Percentiles rank a stretch among this genome's conserved stretches.
Conservation (phyloP, 108 stramenopile genomes). For the Schizochytrium sp. region DNA sequence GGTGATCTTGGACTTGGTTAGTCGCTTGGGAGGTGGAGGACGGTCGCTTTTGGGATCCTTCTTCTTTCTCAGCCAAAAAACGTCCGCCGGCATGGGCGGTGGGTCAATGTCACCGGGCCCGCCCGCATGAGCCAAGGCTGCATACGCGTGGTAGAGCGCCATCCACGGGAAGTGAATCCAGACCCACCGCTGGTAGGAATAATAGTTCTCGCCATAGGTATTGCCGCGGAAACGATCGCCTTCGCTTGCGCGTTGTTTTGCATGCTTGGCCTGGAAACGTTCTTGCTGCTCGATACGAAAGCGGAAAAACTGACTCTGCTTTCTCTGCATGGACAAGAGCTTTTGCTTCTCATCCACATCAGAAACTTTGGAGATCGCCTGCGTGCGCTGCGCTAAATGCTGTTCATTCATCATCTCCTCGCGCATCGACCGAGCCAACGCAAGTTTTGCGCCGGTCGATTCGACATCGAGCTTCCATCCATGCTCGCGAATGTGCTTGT, state of each 20-base stretch:
- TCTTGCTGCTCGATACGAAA: background rate
- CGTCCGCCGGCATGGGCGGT: background rate
- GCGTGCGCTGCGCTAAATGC: background rate
- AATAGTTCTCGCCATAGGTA: background rate
- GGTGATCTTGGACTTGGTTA: background rate
- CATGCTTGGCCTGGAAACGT: background rate
- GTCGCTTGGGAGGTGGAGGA: background rate
- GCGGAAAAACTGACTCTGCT: background rate
- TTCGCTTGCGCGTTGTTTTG: background rate
- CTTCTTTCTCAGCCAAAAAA: background rate
- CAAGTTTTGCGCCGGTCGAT: background rate
- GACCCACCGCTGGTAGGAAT: background rate
- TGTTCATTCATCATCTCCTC: constrained; percentile 8
- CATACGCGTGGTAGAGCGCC: background rate
- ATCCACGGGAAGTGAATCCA: constrained; percentile 12
- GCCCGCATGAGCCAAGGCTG: background rate
- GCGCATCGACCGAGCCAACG: background rate
- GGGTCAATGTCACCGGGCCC: background rate
- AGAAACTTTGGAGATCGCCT: background rate
- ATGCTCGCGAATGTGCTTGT: background rate
- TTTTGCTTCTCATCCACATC: background rate
- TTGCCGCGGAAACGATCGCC: background rate
- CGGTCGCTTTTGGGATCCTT: background rate
- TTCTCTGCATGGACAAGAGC: background rate
- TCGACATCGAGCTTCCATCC: background rate